These are phyloP conservation scores for Goffeauzyma gilvescens DNA, from an alignment of 768 basidiomycete genomes.

Conservation along the genomic window DNA sequence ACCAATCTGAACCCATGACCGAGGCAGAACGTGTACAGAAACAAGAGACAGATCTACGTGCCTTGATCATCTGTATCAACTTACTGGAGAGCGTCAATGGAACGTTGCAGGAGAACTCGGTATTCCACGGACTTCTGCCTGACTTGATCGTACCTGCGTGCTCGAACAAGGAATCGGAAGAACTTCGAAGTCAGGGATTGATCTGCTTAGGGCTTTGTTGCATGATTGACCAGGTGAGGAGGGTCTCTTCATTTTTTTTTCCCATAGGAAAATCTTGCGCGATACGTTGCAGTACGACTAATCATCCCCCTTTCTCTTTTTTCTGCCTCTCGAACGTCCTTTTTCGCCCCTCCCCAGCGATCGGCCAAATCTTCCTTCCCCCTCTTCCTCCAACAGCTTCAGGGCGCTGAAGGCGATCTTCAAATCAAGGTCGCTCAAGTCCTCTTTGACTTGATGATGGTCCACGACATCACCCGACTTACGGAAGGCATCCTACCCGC, in stretches of 20 bases:
- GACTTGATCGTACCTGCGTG: slow-evolving; percentile 84
- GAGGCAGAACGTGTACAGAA: too few relatives aligned
- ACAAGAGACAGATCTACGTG: slow-evolving; percentile 44
- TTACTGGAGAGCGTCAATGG: slow-evolving; percentile 72
- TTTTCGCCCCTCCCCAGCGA: slow-evolving; percentile 20
- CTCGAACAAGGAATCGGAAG: slow-evolving; percentile 57
- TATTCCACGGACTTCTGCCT: slow-evolving; percentile 46
- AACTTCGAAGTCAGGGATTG: slow-evolving; percentile 60
- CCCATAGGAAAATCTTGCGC: background rate
- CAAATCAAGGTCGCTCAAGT: slow-evolving; percentile 56
- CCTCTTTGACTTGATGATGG: slow-evolving; percentile 70
- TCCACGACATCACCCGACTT: slow-evolving; percentile 45
- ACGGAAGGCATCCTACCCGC: slow-evolving; percentile 20
- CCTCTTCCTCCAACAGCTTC: slow-evolving; percentile 60
- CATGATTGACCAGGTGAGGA: slow-evolving; percentile 44
- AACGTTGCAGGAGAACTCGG: slow-evolving; percentile 46
- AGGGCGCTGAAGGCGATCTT: slow-evolving; percentile 45
- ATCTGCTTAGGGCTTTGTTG: slow-evolving; percentile 65
- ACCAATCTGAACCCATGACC: too few relatives aligned
- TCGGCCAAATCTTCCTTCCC: slow-evolving; percentile 47
- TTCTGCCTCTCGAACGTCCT: background rate
- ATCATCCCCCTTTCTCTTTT: background rate
- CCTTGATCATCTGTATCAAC: slow-evolving; percentile 56
- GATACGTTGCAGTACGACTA: background rate
- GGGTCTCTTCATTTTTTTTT: background rate